Percentiles rank a stretch among this genome's conserved stretches.
Evolutionary conservation across 2,329 filamentous ascomycete species (phyloP).

Genomic region (Epichloe uncinata): DNA sequence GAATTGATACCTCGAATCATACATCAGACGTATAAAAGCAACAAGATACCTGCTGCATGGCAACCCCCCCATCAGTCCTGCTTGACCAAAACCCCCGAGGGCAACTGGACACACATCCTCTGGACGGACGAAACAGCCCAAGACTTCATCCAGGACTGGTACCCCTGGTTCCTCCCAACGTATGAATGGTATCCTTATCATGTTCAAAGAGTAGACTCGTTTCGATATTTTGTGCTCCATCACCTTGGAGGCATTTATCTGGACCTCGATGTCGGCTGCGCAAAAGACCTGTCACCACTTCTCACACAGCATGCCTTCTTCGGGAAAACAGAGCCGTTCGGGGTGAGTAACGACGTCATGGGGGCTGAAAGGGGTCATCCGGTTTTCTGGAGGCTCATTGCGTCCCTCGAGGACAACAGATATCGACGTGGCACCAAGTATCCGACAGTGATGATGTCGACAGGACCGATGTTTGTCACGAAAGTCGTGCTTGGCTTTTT

Average conservation of each 20-base stretch:
- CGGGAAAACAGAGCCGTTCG: neutral
- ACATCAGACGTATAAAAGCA: constrained; percentile 4
- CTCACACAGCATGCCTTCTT: constrained; percentile 1
- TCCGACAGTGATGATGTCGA: constrained; percentile 3
- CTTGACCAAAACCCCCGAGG: neutral
- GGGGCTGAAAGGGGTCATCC: neutral
- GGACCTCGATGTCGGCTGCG: constrained; percentile 46
- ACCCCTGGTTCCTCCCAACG: constrained; percentile 63
- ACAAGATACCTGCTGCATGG: neutral
- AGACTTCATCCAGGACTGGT: constrained; percentile 59
- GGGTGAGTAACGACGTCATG: constrained; percentile 2
- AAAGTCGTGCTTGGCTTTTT: neutral
- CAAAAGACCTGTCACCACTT: neutral
- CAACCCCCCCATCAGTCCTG: neutral
- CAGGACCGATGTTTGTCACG: constrained; percentile 2
- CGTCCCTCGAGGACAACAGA: neutral
- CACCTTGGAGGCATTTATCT: constrained; percentile 73
- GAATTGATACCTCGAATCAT: constrained; percentile 1
- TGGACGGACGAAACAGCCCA: constrained; percentile 62
- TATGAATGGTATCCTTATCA: constrained; percentile 63
- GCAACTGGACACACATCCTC: constrained; percentile 23
- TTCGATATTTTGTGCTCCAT: constrained; percentile 66
- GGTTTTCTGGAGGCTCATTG: neutral
- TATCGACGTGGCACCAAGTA: constrained; percentile 2
- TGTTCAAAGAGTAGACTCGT: constrained; percentile 65